Conservation (phyloP, 2,329 filamentous ascomycete genomes). For the Aspergillus chevalieri region DNA sequence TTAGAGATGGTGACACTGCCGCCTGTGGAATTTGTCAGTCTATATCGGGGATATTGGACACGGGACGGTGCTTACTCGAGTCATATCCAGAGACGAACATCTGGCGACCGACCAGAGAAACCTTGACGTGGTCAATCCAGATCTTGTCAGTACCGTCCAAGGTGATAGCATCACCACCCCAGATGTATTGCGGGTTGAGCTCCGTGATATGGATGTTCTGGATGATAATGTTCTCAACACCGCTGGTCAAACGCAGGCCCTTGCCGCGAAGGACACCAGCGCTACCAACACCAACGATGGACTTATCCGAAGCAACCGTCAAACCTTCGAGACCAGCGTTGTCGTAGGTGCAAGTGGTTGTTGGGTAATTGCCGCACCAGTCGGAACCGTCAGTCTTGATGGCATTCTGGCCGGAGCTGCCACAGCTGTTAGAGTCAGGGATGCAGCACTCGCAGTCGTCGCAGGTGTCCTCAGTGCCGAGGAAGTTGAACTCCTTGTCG, state of each 20-base stretch:
- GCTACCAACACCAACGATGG: constrained; percentile 47
- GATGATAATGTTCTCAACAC: constrained; percentile 52
- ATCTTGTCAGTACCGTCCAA: constrained; percentile 37
- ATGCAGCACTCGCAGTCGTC: constrained; percentile 24
- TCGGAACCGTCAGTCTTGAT: constrained; percentile 47
- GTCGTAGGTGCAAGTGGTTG: constrained; percentile 41
- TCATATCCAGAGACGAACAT: constrained; percentile 22
- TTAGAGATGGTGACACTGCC: constrained; percentile 54
- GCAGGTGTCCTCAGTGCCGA: constrained; percentile 16
- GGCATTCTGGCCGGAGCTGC: constrained; percentile 47
- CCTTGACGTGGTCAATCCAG: constrained; percentile 47
- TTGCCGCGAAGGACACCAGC: constrained; percentile 52
- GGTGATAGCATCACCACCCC: constrained; percentile 54
- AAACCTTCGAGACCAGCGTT: constrained; percentile 48
- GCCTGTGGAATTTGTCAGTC: constrained; percentile 38
- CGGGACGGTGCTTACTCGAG: constrained; percentile 37
- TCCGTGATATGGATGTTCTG: constrained; percentile 52
- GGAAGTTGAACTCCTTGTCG: constrained; percentile 40
- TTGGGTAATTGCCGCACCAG: constrained; percentile 52
- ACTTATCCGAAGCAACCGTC: constrained; percentile 51
- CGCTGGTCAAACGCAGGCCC: constrained; percentile 43
- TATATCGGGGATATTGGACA: constrained; percentile 46
- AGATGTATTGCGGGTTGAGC: constrained; percentile 51
- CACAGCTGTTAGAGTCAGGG: constrained; percentile 29
- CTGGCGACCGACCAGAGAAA: constrained; percentile 29